Conservation (phyloP, 208 protist species). For the Leishmania braziliensis region DNA sequence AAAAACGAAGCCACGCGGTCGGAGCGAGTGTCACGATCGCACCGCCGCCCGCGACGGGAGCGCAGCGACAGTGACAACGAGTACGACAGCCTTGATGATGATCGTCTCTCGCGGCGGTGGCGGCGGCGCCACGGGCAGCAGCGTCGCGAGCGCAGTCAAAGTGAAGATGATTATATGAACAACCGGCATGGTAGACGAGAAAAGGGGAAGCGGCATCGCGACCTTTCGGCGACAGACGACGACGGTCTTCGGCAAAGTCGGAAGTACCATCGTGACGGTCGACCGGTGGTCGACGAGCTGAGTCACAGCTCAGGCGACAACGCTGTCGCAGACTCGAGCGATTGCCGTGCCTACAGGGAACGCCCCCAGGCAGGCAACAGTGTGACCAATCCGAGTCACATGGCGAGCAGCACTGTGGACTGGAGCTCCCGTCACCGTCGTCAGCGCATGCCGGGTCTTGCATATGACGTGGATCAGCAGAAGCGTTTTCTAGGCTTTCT, state of each 20-base stretch:
- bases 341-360: background rate
- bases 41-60: conserved; percentile 13
- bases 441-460: conserved; percentile 21
- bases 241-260: conserved; percentile 10
- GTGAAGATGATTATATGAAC: conserved; percentile 2
- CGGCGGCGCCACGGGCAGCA: background rate
- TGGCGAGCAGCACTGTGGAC: conserved; percentile 8
- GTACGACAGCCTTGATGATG: conserved; percentile 1
- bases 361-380: background rate
- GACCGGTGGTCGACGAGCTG: background rate
- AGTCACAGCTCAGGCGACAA: background rate
- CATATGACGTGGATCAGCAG: conserved; percentile 29
- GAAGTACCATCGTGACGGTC: conserved; percentile 9
- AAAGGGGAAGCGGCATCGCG: background rate
- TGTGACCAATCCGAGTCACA: background rate
- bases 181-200: background rate
- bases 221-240: background rate
- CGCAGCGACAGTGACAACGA: conserved; percentile 1
- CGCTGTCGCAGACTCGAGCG: background rate
- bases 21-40: conserved; percentile 5
- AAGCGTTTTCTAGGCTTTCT: conserved; percentile 26
- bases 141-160: conserved; percentile 1
- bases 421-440: conserved; percentile 31
- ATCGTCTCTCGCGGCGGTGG: background rate
- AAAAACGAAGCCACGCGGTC: background rate